Percentiles rank a stretch among this genome's conserved stretches.
phyloP scores from a whole-genome alignment of 257 asterid genomes.

The Fraxinus anomala region DNA sequence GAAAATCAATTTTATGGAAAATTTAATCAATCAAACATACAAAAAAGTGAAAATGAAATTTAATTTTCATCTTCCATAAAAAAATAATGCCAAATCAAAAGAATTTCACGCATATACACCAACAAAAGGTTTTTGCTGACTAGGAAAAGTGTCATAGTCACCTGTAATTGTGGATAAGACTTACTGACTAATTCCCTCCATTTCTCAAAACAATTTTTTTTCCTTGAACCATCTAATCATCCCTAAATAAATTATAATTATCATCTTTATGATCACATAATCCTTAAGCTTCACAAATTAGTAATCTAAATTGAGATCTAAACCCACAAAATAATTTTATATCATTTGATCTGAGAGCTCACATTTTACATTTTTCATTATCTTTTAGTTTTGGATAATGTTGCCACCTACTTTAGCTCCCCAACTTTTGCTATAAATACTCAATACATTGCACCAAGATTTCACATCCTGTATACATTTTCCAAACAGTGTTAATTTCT shows the following conservation, averaged over 20 bases:
- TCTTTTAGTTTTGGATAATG: constrained; percentile 2
- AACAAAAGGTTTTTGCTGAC: constrained; percentile 33
- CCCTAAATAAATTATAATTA: background rate
- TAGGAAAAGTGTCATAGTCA: constrained; percentile 34
- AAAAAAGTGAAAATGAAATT: no score
- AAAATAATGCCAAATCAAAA: no score
- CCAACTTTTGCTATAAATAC: background rate
- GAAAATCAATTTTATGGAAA: no score
- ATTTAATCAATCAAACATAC: no score
- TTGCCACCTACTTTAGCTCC: constrained; percentile 5
- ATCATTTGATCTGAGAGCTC: background rate
- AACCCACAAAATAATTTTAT: background rate
- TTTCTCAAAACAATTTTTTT: background rate
- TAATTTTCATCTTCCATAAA: no score
- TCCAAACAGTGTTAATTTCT: background rate
- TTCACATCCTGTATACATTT: background rate
- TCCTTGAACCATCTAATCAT: constrained; percentile 2
- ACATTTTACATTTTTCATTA: background rate
- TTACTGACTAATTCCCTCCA: constrained; percentile 17
- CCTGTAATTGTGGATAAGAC: constrained; percentile 32
- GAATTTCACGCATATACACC: background rate
- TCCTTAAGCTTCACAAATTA: background rate
- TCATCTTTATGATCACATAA: no score
- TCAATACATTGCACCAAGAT: background rate
- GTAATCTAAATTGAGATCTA: background rate